Percentiles rank a stretch among this genome's conserved stretches.
Conservation (phyloP, 257 asterid species). For the Solanum ahanhuiri region DNA sequence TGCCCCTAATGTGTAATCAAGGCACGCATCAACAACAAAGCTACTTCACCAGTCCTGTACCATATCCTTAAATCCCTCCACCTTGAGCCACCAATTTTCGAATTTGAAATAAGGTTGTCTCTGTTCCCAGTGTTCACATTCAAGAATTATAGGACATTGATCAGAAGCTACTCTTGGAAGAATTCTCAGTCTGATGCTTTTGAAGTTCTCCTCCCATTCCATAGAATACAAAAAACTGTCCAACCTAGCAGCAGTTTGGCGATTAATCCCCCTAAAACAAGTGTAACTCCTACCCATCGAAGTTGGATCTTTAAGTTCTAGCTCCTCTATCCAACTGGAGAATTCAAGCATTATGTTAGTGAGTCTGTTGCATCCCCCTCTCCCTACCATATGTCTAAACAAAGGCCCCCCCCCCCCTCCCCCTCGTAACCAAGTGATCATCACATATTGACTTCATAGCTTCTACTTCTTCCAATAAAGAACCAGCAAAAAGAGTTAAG, state of each 20-base stretch:
- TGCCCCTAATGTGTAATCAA: too few species aligned
- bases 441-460: neutral
- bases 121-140: neutral
- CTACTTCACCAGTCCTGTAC: too few species aligned
- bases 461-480: neutral
- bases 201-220: neutral
- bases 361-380: too few species aligned
- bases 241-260: neutral
- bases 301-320: neutral
- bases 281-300: neutral
- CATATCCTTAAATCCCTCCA: too few species aligned
- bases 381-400: neutral
- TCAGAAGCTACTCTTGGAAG: neutral
- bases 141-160: neutral
- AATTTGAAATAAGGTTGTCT: neutral
- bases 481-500: neutral
- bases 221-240: neutral
- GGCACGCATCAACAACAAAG: too few species aligned
- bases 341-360: too few species aligned
- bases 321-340: neutral
- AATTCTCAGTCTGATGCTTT: neutral
- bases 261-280: neutral
- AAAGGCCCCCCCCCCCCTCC: neutral
- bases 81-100: neutral
- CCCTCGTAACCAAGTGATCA: neutral